phyloP scores from a whole-genome alignment of 2,329 filamentous ascomycete species.

The Paradendryphiella salina region DNA sequence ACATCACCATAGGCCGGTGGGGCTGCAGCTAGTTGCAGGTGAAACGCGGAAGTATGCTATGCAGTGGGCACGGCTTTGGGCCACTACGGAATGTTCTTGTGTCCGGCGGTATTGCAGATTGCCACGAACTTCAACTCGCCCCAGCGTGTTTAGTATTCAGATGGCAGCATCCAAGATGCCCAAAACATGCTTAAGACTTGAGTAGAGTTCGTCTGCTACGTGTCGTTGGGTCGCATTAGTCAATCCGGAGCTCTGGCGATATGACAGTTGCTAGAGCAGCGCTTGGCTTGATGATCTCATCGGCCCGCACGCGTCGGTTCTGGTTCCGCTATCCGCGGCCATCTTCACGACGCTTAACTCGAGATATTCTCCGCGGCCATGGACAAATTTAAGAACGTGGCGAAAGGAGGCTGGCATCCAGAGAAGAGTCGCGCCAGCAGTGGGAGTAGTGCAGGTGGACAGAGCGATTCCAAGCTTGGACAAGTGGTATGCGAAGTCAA shows the following conservation, averaged over 20 bases:
- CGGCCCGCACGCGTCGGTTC: conserved; percentile 14
- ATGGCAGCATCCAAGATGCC: background rate
- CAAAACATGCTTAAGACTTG: background rate
- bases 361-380: conserved; percentile 27
- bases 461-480: conserved; percentile 57
- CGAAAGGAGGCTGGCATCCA: conserved; percentile 57
- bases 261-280: conserved; percentile 8
- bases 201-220: background rate
- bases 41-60: conserved; percentile 1
- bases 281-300: conserved; percentile 31
- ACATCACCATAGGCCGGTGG: background rate
- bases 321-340: conserved; percentile 11
- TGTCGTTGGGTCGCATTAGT: background rate
- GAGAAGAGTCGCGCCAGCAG: conserved; percentile 21
- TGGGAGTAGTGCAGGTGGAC: conserved; percentile 18
- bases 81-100: background rate
- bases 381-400: conserved; percentile 45
- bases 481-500: conserved; percentile 56
- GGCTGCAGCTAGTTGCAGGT: background rate
- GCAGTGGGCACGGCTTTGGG: background rate
- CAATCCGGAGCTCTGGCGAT: background rate
- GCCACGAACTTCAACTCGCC: background rate
- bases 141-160: background rate
- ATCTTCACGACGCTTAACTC: conserved; percentile 16
- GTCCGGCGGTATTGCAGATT: background rate